Evolutionary conservation across 2,329 filamentous ascomycete genomes (phyloP), one percentile per base, ranked within the genome.

Genomic region (Alternaria gaisen): DNA sequence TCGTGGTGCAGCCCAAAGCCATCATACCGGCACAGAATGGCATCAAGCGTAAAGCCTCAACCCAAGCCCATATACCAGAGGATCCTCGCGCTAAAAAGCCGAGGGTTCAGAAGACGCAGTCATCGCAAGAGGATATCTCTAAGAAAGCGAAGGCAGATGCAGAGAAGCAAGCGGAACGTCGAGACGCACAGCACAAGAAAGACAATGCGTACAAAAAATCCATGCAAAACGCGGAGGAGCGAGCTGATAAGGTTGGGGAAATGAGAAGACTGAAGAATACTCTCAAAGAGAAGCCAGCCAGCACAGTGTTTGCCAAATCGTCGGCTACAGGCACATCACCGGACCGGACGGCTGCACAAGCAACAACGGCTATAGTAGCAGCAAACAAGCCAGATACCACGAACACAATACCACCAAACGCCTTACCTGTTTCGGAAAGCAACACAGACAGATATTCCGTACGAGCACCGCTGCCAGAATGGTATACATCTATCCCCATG

Each of bases 401-500:
- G 3, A 34, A 36, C 1, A 16, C 34, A 9, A n/a, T n/a, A 8
- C 52, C 28, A 1, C 34, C 41, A 20, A 28, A 36, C 16, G 26
- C 30, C 12, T n/a, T 60, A 3, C 44, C 47, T 11, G 20, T 46
- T 6, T 12, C 53, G 10, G 18, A 24, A n/a, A 18, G 40, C 18
- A 20, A 8, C 10, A 59, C 11, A 5, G 58, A 58, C 2, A 20
- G 8, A 14, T 64, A 63, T 20, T 48, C 28, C 5, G 14, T 54
- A 7, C 43, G 20, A 4, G 5, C 36, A 0, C 12, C 14, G 2
- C 50, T 63, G 16, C 65, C 67, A 16, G 7, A 47, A 11, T 72
- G 70, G 70, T 66, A 70, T 51, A 58, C 36, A 4, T 50, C 46
- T 1, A 67, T 72, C 47, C 54, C 43, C 2, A 20, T 30, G 9